Evolutionary conservation across 768 basidiomycete genomes (phyloP).

Genomic region (Holtermanniella nyarrowii): DNA sequence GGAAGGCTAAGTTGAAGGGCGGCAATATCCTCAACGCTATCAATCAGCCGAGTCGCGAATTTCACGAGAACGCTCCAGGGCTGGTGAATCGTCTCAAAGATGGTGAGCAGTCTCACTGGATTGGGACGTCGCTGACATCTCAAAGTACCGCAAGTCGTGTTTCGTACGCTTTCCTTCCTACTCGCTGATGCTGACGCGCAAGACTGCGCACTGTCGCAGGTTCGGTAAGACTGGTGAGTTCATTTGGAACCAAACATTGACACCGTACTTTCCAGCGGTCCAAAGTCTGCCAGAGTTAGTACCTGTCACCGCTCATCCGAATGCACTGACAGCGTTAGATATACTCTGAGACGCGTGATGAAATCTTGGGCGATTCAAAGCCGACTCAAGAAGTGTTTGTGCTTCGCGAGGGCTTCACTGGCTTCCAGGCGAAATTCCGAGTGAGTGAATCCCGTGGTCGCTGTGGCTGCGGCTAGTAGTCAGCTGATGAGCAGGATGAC

Average conservation of each 20-base stretch:
- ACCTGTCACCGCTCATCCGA: too few relatives aligned
- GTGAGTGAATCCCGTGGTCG: slow-evolving; percentile 18
- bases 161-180: slow-evolving; percentile 19
- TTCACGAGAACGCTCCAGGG: slow-evolving; percentile 30
- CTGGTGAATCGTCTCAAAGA: slow-evolving; percentile 29
- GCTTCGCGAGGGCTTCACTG: slow-evolving; percentile 38
- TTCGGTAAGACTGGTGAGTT: slow-evolving; percentile 24
- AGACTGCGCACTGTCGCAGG: slow-evolving; percentile 40
- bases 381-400: slow-evolving; percentile 31
- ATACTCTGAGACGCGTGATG: slow-evolving; percentile 32
- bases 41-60: slow-evolving; percentile 32
- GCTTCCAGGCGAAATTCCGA: slow-evolving; percentile 31
- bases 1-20: slow-evolving; percentile 16
- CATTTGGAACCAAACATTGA: background rate
- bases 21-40: slow-evolving; percentile 37
- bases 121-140: background rate
- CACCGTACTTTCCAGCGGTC: slow-evolving; percentile 20
- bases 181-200: background rate
- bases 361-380: slow-evolving; percentile 9
- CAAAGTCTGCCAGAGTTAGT: slow-evolving; percentile 37
- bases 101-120: slow-evolving; percentile 16
- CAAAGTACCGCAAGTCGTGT: slow-evolving; percentile 33
- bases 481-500: slow-evolving; percentile 31
- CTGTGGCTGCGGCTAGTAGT: background rate
- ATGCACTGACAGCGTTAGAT: slow-evolving; percentile 15